These are phyloP conservation scores for Colletotrichum scovillei DNA, from an alignment of 2,329 filamentous ascomycete genomes.

Conservation along the genomic window DNA sequence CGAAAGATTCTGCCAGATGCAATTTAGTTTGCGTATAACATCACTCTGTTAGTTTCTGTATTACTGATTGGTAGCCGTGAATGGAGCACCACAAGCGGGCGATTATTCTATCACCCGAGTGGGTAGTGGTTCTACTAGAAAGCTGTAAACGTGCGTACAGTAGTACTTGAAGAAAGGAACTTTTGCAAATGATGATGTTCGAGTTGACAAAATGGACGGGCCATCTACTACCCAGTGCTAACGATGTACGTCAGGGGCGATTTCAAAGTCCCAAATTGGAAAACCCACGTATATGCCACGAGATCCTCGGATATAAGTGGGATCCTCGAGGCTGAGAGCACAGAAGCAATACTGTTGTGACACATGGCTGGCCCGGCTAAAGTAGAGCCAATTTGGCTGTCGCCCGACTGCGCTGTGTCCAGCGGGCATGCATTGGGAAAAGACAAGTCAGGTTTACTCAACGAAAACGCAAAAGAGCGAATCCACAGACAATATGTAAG, in stretches of 20 bases:
- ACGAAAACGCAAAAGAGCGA: background rate
- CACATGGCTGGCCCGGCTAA: background rate
- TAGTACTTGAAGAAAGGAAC: background rate
- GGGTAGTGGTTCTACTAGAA: background rate
- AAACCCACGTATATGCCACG: background rate
- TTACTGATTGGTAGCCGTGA: background rate
- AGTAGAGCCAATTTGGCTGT: no score
- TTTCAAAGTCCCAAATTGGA: background rate
- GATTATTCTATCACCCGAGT: background rate
- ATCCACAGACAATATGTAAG: background rate
- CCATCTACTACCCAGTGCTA: background rate
- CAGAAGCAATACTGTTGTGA: background rate
- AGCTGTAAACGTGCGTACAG: background rate
- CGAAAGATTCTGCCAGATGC: background rate
- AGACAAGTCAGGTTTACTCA: background rate
- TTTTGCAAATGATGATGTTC: background rate
- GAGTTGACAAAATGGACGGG: background rate
- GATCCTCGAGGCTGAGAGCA: background rate
- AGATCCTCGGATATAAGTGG: background rate
- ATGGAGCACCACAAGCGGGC: no score
- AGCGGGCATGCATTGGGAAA: no score
- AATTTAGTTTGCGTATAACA: background rate
- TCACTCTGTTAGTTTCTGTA: background rate
- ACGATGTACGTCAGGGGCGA: background rate
- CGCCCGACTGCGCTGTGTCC: background rate